phyloP scores from a whole-genome alignment of 371 early-diverging fungal species.

The Actinomortierella ambigua region DNA sequence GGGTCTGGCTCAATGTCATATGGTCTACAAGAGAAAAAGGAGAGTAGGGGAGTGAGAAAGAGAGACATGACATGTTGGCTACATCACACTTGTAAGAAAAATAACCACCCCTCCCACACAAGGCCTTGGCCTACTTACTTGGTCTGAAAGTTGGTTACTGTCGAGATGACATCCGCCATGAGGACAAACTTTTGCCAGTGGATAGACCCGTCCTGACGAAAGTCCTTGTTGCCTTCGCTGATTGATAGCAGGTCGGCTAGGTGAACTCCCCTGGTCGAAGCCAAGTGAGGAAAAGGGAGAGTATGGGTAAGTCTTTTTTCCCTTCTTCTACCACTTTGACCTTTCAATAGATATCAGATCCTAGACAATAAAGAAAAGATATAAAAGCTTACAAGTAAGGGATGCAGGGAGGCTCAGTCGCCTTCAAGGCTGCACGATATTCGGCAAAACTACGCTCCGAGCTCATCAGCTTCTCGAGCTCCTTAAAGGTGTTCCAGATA shows the following conservation, averaged over 20 bases:
- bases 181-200: conserved; percentile 68
- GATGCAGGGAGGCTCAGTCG: conserved; percentile 58
- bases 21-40: conserved; percentile 19
- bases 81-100: no score
- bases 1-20: conserved; percentile 48
- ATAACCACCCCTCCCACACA: no score
- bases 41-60: neutral
- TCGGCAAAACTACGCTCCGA: conserved; percentile 64
- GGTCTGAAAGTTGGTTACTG: conserved; percentile 52
- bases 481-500: conserved; percentile 58
- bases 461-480: conserved; percentile 69
- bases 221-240: conserved; percentile 65
- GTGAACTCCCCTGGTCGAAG: conserved; percentile 54
- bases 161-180: conserved; percentile 61
- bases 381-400: conserved; percentile 57
- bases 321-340: no score
- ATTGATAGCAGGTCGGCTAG: conserved; percentile 59
- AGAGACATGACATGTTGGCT: no score
- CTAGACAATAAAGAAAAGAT: no score
- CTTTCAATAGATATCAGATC: no score
- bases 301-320: no score
- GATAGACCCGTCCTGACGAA: conserved; percentile 56
- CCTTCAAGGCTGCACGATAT: conserved; percentile 65
- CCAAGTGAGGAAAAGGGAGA: no score
- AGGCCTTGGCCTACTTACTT: conserved; percentile 4